A percentile compares a stretch with the other conserved stretches of the same genome.
Conservation (phyloP, 2,329 filamentous ascomycete genomes). For the Boeremia lycopersici region DNA sequence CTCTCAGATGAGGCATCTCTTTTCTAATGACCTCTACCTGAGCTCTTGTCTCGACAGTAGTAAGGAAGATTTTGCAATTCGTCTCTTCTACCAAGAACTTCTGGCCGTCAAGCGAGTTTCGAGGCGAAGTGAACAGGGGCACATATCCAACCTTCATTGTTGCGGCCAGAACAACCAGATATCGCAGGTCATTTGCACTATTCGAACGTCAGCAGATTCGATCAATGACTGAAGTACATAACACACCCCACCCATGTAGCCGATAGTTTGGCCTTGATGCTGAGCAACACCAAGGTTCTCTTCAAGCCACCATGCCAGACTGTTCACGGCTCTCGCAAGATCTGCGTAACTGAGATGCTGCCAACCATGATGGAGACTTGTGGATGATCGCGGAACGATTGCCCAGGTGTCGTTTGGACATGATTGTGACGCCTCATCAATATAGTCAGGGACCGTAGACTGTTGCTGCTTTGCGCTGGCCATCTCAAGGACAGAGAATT, state of each 20-base stretch:
- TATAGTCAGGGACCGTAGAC: conserved; percentile 5
- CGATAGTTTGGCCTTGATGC: conserved; percentile 9
- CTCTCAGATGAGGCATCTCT: not conserved
- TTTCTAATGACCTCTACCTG: not conserved
- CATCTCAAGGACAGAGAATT: not conserved
- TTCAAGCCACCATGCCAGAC: conserved; percentile 14
- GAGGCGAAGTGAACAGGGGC: conserved; percentile 6
- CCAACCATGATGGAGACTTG: conserved; percentile 7
- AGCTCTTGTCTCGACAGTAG: not conserved
- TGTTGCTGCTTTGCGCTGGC: not conserved
- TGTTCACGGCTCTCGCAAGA: conserved; percentile 9
- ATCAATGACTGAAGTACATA: too few relatives aligned
- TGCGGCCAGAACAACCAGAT: conserved; percentile 4
- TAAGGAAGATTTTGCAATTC: conserved; percentile 7
- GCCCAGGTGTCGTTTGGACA: conserved; percentile 8
- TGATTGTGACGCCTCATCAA: conserved; percentile 5
- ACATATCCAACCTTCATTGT: conserved; percentile 10
- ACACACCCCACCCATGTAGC: conserved; percentile 15
- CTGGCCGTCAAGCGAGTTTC: conserved; percentile 10
- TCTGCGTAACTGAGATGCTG: conserved; percentile 5
- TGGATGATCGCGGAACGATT: conserved; percentile 9
- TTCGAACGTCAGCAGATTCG: not conserved
- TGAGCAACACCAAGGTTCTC: conserved; percentile 1
- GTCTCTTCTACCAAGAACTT: conserved; percentile 8
- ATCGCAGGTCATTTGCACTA: conserved; percentile 13